Percentiles rank a stretch among this genome's conserved stretches.
Conservation (phyloP, 2,329 filamentous ascomycete species). For the Botrytis deweyae region DNA sequence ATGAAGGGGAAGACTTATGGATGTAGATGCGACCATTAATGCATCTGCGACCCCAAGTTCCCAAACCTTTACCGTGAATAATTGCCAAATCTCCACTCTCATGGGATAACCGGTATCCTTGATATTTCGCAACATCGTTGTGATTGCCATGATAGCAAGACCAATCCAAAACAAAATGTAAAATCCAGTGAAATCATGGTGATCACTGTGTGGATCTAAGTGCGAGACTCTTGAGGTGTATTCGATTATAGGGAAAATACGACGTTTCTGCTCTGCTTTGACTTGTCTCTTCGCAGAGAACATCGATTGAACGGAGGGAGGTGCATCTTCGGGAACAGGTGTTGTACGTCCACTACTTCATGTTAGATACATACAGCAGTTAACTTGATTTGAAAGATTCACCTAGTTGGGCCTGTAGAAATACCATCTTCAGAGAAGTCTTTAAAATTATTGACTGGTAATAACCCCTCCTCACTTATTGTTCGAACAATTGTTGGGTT, state of each 20-base stretch:
- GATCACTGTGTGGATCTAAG: constrained; percentile 89
- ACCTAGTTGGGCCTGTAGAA: constrained; percentile 25
- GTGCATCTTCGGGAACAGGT: constrained; percentile 82
- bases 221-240: constrained; percentile 90
- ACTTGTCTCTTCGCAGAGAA: constrained; percentile 81
- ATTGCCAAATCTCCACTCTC: constrained; percentile 79
- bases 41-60: constrained; percentile 81
- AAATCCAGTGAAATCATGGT: constrained; percentile 94
- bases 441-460: constrained; percentile 24
- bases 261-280: constrained; percentile 75
- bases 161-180: constrained; percentile 99
- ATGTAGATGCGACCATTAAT: constrained; percentile 78
- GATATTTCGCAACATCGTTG: constrained; percentile 86
- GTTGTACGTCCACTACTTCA: constrained; percentile 71
- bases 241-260: constrained; percentile 90
- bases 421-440: constrained; percentile 29
- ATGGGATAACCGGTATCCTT: constrained; percentile 90
- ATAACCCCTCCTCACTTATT: constrained; percentile 31
- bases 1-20: constrained; percentile 72
- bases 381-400: not conserved
- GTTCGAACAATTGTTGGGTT: constrained; percentile 35
- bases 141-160: constrained; percentile 93
- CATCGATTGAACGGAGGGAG: constrained; percentile 84
- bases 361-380: constrained; percentile 22
- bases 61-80: constrained; percentile 87